These are phyloP conservation scores for Eucalyptus erythrocorys DNA, from an alignment of 345 rosid species.

Conservation along the genomic window DNA sequence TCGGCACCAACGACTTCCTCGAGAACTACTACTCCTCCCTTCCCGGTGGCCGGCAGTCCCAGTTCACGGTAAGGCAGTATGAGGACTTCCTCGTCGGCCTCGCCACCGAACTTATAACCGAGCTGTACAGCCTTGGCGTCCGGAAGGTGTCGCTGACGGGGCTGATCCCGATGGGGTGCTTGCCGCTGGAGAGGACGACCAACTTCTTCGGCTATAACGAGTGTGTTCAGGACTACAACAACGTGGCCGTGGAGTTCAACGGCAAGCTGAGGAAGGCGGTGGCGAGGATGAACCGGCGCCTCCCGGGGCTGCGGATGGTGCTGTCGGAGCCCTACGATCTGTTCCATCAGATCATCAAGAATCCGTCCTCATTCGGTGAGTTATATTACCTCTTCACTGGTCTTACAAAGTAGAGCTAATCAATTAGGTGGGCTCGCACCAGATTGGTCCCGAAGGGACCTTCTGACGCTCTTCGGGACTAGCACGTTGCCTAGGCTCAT, in stretches of 20 bases:
- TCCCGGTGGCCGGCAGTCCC: slow-evolving; percentile 3
- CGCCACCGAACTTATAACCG: slow-evolving; percentile 13
- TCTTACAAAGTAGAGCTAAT: not conserved
- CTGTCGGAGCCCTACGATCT: slow-evolving; percentile 15
- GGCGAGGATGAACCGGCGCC: slow-evolving; percentile 24
- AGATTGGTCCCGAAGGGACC: not conserved
- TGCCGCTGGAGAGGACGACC: slow-evolving; percentile 52
- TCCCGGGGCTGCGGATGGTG: slow-evolving; percentile 27
- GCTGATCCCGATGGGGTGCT: slow-evolving; percentile 64
- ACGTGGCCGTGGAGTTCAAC: slow-evolving; percentile 37
- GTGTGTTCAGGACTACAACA: slow-evolving; percentile 29
- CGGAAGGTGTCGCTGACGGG: slow-evolving; percentile 45
- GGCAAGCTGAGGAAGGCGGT: slow-evolving; percentile 18
- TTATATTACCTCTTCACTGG: not conserved
- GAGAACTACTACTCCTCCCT: slow-evolving; percentile 44
- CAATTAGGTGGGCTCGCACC: not conserved
- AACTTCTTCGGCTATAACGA: slow-evolving; percentile 12
- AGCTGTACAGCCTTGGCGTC: slow-evolving; percentile 32
- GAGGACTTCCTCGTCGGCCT: slow-evolving; percentile 33
- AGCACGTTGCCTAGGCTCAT: not conserved
- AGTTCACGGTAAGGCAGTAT: slow-evolving; percentile 18
- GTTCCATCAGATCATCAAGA: slow-evolving; percentile 21
- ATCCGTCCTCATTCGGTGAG: slow-evolving; percentile 32
- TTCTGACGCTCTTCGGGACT: not conserved
- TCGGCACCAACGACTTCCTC: slow-evolving; percentile 61